Evolutionary conservation across 805 yeast genomes (phyloP), one percentile per base, ranked within the genome.

Genomic region (Torulaspora delbrueckii): DNA sequence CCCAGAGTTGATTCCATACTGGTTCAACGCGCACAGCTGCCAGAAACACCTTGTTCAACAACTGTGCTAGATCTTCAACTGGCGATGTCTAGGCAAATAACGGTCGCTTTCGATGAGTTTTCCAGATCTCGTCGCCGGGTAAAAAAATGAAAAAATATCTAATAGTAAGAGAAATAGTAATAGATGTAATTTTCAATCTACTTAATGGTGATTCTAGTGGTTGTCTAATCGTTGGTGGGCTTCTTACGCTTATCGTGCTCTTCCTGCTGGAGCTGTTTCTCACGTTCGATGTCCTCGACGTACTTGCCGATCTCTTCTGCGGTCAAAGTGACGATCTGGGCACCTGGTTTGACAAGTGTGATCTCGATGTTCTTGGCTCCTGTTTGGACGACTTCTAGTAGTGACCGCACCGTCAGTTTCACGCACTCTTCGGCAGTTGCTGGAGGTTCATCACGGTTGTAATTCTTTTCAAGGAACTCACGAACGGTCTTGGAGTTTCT

Each of bases 311-410:
- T 81, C 54, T 82, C 86, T 14, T 85, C 95, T 43, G 79, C 76
- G 13, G 79, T 69, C 60, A 90, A 75, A 44, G 71, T 69, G 52
- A 76, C 76, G 55, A 86, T 76, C 31, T 74, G 67, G 55, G 75
- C 70, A 42, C 78, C 80, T 25, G 96, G 86, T 51, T 78, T 79
- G 78, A 91, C 80, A 31, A 93, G 82, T 3, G 95, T 85, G 41
- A 93, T 81, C 69, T 93, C 99, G 62, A 93, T 90, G 67, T 93
- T 93, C 65, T 87, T 86, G 37, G 97, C 95, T 34, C 99, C 99
- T 2, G 97, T 90, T 71, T 93, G 98, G 19, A 93, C 99, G 40
- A 93, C 97, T 67, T 93, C 99, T 57, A 93, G 75, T 57, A 93
- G 74, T 13, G 95, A 81, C 71, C 86, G 86, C 41, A 93, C 81